Evolutionary conservation across 768 basidiomycete species (phyloP).

Genomic region (Suillus tomentosus): DNA sequence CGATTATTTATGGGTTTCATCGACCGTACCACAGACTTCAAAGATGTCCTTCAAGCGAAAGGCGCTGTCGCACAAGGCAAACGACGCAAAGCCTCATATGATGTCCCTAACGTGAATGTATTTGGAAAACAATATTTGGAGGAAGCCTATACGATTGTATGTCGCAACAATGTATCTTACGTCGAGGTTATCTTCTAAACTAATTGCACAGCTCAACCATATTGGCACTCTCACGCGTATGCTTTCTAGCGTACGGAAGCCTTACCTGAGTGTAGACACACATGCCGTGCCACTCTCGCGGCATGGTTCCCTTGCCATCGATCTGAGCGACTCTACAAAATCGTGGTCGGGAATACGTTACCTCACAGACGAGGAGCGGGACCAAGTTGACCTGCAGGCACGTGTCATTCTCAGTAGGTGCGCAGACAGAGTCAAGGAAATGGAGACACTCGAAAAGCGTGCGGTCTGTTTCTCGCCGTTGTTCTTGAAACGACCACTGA

Average conservation of each 20-base stretch:
- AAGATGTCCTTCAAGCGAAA: slow-evolving; percentile 50
- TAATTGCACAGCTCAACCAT: slow-evolving; percentile 60
- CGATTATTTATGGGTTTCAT: slow-evolving; percentile 50
- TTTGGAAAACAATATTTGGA: slow-evolving; percentile 68
- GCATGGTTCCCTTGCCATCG: slow-evolving; percentile 52
- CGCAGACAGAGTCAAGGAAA: slow-evolving; percentile 81
- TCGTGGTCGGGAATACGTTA: slow-evolving; percentile 67
- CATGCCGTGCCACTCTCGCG: slow-evolving; percentile 53
- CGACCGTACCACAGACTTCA: slow-evolving; percentile 67
- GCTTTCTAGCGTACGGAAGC: slow-evolving; percentile 74
- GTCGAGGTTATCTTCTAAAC: slow-evolving; percentile 7
- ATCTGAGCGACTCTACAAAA: slow-evolving; percentile 51
- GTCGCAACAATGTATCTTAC: slow-evolving; percentile 15
- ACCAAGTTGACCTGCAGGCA: slow-evolving; percentile 94
- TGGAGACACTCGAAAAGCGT: slow-evolving; percentile 92
- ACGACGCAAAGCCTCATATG: slow-evolving; percentile 48
- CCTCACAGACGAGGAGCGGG: slow-evolving; percentile 88
- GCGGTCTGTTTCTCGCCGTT: slow-evolving; percentile 36
- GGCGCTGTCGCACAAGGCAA: slow-evolving; percentile 45
- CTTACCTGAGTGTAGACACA: slow-evolving; percentile 84
- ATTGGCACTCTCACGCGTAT: slow-evolving; percentile 70
- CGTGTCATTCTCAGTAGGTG: slow-evolving; percentile 84
- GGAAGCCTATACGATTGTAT: slow-evolving; percentile 75
- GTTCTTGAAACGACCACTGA: slow-evolving; percentile 20
- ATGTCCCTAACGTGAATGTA: slow-evolving; percentile 39